Evolutionary conservation across 1,139 yeast genomes (phyloP), one percentile per base, ranked within the genome.

Genomic region (Insectozyma bohioensis): DNA sequence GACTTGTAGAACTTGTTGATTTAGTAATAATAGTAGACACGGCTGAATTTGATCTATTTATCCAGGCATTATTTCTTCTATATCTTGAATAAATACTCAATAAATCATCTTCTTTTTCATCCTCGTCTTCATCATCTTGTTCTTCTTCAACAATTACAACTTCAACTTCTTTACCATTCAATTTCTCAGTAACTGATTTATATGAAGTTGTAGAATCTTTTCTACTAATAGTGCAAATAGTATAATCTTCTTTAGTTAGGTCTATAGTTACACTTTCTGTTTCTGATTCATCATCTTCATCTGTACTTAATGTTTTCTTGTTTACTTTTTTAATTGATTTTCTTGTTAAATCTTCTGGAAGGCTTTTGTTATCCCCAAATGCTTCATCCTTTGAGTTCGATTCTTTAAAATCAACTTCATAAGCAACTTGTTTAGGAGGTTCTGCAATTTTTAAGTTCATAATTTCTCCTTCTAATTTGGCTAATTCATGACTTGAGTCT

Each of bases 41-140:
- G 12, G 30, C 40, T 1, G 61, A 49, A 13, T 43, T 41, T 12
- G 54, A 41, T 36, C 63, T 46, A 15, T 53, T 49, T 6, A 60
- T 36, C 65, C 66, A 52, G 23, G 42, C 21, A 23, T 56, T 48
- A 29, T 52, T 54, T 34, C 63, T 58, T 33, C 64, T 58, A 42
- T 69, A 69, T 39, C 61, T 65, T n/a, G 75, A 69, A 41, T 69
- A 69, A 33, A 69, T 59, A 45, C 75, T 68, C 38, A 52, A 51
- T 32, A 65, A 52, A 16, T 65, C 72, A 34, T 61, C 64, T 11
- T 54, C 55, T 11, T 47, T 52, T 6, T 47, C 53, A 2, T 41
- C 30, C 7, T 27, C 35, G 9, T 24, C 62, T 12, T 53, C 53
- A 10, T 48, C 54, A 4, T 49, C 52, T 3, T 43, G 55, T 4